phyloP scores from a whole-genome alignment of 116 monocot genomes.

The Trichopus zeylanicus region DNA sequence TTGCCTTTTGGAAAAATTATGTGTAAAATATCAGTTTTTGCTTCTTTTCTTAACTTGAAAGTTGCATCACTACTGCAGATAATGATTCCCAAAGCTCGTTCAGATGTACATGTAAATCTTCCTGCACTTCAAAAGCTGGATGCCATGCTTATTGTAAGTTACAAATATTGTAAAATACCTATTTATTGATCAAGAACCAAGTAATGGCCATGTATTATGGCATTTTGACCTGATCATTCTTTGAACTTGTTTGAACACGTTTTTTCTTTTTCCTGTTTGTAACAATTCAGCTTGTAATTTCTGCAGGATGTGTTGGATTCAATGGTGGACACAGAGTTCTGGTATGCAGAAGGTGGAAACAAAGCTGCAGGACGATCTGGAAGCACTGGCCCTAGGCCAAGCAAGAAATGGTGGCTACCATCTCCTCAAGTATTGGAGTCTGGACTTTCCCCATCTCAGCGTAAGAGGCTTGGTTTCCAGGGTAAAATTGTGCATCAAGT shows the following conservation, averaged over 20 bases:
- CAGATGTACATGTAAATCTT: conserved; percentile 78
- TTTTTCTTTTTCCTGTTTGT: too few species aligned
- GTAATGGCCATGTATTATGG: not conserved
- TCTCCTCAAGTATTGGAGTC: conserved; percentile 58
- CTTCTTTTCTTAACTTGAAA: not conserved
- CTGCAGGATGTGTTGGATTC: conserved; percentile 89
- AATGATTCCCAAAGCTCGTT: conserved; percentile 88
- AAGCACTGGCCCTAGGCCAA: conserved; percentile 15
- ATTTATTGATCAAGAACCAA: not conserved
- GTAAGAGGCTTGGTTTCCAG: conserved; percentile 71
- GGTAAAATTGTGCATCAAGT: conserved; percentile 76
- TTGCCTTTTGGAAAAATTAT: too few species aligned
- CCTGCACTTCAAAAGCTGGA: conserved; percentile 98
- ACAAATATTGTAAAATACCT: not conserved
- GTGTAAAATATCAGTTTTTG: too few species aligned
- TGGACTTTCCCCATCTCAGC: conserved; percentile 55
- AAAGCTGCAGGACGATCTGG: conserved; percentile 28
- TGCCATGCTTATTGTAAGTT: conserved; percentile 77
- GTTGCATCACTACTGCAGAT: conserved; percentile 48
- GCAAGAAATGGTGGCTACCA: conserved; percentile 93
- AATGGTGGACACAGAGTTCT: conserved; percentile 77
- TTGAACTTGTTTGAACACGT: not conserved
- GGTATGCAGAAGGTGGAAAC: conserved; percentile 79
- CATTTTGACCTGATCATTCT: not conserved
- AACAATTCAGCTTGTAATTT: not conserved